Conservation (phyloP, 495 filamentous ascomycete species). For the Aspergillus campestris region DNA sequence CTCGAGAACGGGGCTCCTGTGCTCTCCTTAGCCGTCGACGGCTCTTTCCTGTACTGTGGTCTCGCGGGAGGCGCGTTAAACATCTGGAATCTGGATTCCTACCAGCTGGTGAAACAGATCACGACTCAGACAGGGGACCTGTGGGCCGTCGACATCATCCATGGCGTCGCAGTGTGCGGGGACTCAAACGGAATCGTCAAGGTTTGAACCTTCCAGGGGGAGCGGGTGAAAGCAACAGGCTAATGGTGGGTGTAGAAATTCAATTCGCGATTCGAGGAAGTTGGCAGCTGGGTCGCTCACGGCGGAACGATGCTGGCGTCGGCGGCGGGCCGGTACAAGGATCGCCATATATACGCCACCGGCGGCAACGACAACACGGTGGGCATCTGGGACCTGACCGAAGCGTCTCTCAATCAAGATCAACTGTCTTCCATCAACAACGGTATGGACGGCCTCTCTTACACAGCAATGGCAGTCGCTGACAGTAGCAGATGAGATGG, state of each 20-base stretch:
- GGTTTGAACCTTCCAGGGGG: constrained; percentile 35
- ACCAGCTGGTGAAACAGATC: constrained; percentile 78
- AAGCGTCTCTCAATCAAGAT: constrained; percentile 37
- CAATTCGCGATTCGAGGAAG: constrained; percentile 78
- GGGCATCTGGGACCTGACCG: constrained; percentile 75
- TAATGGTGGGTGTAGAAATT: constrained; percentile 49
- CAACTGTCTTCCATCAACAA: constrained; percentile 48
- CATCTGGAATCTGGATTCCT: constrained; percentile 94
- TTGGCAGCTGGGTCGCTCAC: constrained; percentile 79
- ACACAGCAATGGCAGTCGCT: background rate
- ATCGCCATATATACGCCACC: constrained; percentile 73
- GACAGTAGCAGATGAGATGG: constrained; percentile 56
- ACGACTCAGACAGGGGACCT: constrained; percentile 75
- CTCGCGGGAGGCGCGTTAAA: constrained; percentile 85
- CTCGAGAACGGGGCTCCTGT: constrained; percentile 80
- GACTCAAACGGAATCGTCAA: constrained; percentile 71
- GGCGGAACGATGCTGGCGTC: constrained; percentile 83
- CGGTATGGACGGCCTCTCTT: constrained; percentile 26
- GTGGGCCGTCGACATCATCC: constrained; percentile 74
- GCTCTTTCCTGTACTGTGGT: constrained; percentile 83
- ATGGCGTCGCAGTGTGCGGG: constrained; percentile 76
- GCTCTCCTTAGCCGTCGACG: constrained; percentile 73
- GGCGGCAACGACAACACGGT: constrained; percentile 91
- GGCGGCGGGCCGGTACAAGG: constrained; percentile 55
- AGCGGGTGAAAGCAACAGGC: no score